A percentile compares a stretch with the other conserved stretches of the same genome.
Evolutionary conservation across 768 basidiomycete genomes (phyloP).

Genomic region (Glaciozyma martinii): DNA sequence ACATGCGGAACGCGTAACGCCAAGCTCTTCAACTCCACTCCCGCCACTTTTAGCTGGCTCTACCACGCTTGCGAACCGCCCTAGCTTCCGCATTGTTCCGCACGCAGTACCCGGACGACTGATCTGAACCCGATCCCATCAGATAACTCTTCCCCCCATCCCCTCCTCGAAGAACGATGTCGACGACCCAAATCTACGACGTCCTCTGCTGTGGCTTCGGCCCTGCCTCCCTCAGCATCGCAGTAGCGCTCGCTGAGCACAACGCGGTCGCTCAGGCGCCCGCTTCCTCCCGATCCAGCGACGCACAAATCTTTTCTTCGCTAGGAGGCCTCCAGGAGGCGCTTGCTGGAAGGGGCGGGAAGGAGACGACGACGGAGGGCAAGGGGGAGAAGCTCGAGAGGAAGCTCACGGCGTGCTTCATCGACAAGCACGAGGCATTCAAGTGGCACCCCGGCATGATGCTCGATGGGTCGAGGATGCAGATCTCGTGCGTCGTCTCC

Average conservation of each 20-base stretch:
- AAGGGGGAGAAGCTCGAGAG: background rate
- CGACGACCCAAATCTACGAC: background rate
- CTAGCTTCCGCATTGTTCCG: no score
- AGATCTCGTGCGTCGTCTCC: slow-evolving; percentile 39
- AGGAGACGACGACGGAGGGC: background rate
- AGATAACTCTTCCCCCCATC: no score
- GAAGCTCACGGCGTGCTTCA: slow-evolving; percentile 37
- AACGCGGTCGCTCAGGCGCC: background rate
- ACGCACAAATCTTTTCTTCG: background rate
- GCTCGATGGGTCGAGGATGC: slow-evolving; percentile 49
- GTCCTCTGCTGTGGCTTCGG: background rate
- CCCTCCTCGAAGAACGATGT: background rate
- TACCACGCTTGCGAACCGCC: no score
- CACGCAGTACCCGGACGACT: no score
- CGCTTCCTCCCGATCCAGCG: slow-evolving; percentile 3
- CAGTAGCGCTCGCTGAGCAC: background rate
- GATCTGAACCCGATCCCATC: no score
- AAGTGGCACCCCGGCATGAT: slow-evolving; percentile 55
- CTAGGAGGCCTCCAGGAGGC: no score
- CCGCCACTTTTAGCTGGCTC: no score
- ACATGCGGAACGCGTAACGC: no score
- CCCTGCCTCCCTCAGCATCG: background rate
- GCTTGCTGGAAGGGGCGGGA: background rate
- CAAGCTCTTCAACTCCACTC: no score
- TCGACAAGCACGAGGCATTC: slow-evolving; percentile 48